Base-by-base conservation (phyloP, 305 asterid species). In the Fraxinus greggii region DNA sequence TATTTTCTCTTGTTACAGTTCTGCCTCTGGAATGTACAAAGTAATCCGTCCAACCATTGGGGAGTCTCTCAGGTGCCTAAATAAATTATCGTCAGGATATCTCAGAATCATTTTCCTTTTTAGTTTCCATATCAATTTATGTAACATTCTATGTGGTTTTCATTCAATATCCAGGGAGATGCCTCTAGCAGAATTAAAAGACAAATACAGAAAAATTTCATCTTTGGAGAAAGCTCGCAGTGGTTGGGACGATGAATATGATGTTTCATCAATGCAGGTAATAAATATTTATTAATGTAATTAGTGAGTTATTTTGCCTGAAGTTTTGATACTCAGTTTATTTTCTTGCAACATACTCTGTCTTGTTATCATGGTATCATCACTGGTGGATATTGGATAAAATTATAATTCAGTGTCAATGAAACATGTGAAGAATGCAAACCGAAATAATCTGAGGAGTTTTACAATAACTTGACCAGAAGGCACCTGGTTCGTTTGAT, bases 181-280 rank as follows among this genome's bases (percentile, higher is more conserved):
- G 99, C 80, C 97, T 69, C 78, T 89, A 70, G 82, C 92, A 82
- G 99, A 96, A 84, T 83, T 96, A 65, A 94, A 94, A 89, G 98
- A 91, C 78, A 96, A 96, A 87, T 96, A 96, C 87, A 87, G 90
- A 85, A 96, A 92, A 81, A 83, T 91, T 79, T 85, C 98, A 76
- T 85, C 89, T 56, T 38, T 87, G 70, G 95, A 96, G 84, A 91
- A 82, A 86, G 99, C 94, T 79, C 94, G 81, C 38, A 81, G 81
- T 82, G 98, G 99, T 79, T 96, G 99, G 99, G 94, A 92, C 85
- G 92, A 87, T 76, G 99, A 94, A 83, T 96, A 90, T 81, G 93
- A 90, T 23, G 89, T 86, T 86, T 94, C 99, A 26, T 91, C 94
- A 48, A 94, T 91, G 87, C 98, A 93, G 95, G 99, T 96, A 83